phyloP scores from a whole-genome alignment of 1,284 basidiomycete species.

The Melanopsichium pennsylvanicum region DNA sequence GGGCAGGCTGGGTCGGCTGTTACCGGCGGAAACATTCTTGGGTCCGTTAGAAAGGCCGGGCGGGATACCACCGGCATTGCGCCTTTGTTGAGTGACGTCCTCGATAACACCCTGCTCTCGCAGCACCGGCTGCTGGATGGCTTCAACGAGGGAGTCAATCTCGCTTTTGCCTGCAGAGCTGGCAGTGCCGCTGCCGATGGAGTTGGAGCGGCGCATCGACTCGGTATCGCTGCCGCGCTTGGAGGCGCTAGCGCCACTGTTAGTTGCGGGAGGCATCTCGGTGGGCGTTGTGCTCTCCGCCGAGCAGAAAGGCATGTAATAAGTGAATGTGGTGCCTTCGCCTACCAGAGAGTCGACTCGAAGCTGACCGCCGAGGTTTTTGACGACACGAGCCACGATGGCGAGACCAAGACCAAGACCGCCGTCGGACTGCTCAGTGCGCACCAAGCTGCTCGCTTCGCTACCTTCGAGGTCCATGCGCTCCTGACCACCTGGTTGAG shows the following conservation, averaged over 20 bases:
- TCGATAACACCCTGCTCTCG: slow-evolving; percentile 55
- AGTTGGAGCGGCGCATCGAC: slow-evolving; percentile 44
- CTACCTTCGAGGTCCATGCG: slow-evolving; percentile 10
- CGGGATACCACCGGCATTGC: slow-evolving; percentile 15
- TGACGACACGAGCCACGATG: slow-evolving; percentile 82
- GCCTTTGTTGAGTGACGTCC: slow-evolving; percentile 31
- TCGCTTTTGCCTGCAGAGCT: slow-evolving; percentile 66
- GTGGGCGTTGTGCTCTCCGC: slow-evolving; percentile 31
- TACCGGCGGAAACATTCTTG: slow-evolving; percentile 7
- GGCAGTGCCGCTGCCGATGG: slow-evolving; percentile 47
- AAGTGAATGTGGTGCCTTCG: slow-evolving; percentile 78
- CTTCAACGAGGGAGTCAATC: slow-evolving; percentile 76
- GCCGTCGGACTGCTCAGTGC: slow-evolving; percentile 37
- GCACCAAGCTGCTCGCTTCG: slow-evolving; percentile 18
- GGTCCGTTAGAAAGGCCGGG: slow-evolving; percentile 5
- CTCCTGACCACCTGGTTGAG: slow-evolving; percentile 31
- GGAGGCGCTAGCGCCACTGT: slow-evolving; percentile 17
- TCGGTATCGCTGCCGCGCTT: slow-evolving; percentile 26
- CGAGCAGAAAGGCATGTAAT: slow-evolving; percentile 73
- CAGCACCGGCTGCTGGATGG: slow-evolving; percentile 68
- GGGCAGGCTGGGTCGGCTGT: slow-evolving; percentile 2
- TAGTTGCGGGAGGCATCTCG: slow-evolving; percentile 16
- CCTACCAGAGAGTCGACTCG: slow-evolving; percentile 78
- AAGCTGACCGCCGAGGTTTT: slow-evolving; percentile 80
- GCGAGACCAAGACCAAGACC: slow-evolving; percentile 76